phyloP scores from a whole-genome alignment of 345 rosid genomes.

The Cardamine resedifolia region DNA sequence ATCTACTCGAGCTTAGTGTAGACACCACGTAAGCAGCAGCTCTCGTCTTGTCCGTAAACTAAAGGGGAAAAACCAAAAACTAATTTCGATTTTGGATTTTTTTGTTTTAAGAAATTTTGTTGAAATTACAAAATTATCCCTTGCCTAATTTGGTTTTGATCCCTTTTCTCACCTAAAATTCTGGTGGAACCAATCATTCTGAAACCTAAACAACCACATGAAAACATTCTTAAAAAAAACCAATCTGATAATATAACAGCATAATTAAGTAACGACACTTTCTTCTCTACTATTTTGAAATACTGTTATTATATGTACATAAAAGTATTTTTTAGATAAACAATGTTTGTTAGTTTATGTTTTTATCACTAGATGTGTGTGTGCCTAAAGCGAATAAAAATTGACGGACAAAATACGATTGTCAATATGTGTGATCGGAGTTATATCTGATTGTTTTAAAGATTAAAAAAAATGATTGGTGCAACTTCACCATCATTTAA shows the following conservation, averaged over 20 bases:
- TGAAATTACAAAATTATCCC: not conserved
- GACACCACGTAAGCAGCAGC: constrained; percentile 19
- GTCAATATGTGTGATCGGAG: not conserved
- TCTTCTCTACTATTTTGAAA: not conserved
- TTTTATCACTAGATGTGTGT: not conserved
- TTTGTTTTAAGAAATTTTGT: not conserved
- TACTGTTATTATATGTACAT: no score
- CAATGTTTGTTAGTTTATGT: not conserved
- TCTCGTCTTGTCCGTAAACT: not conserved
- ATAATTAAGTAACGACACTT: not conserved
- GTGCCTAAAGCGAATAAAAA: no score
- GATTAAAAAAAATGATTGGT: not conserved
- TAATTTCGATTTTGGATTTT: not conserved
- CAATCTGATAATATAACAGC: not conserved
- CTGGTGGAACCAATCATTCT: constrained; percentile 24
- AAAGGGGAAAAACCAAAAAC: no score
- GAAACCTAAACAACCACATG: not conserved
- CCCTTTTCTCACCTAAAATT: not conserved
- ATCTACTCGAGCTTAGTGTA: constrained; percentile 17
- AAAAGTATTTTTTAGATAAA: no score
- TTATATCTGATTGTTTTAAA: no score
- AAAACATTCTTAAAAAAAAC: not conserved
- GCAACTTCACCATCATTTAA: not conserved
- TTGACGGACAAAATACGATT: not conserved
- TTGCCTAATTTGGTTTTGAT: not conserved